Evolutionary conservation across 371 early-diverging fungal genomes (phyloP), one percentile per base, ranked within the genome.

Genomic region (Rhizopus stolonifer): DNA sequence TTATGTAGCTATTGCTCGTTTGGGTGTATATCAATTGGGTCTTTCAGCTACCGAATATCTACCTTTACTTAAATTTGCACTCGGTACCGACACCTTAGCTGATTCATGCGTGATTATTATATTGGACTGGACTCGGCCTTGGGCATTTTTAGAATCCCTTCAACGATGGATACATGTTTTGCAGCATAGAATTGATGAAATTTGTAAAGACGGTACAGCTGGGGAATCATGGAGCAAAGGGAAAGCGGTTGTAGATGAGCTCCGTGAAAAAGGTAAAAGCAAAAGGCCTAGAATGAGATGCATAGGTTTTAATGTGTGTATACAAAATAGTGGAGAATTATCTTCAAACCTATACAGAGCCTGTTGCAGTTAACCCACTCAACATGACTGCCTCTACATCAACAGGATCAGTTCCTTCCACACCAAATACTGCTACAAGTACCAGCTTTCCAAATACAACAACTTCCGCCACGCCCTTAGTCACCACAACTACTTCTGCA

Each of bases 101-200:
- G 83, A 86, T 63, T 72, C 88, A 2, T 72, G 85, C 10, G 88
- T 88, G 1, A 70, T 94, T 10, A 76, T 96, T 39, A 86, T 87
- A 33, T 70, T 97, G 48, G 96, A 95, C 67, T 97, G 97, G 97
- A 80, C 87, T 29, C 80, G 81, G 66, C 97, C 97, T 15, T 94
- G 94, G 93, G 73, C 69, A 33, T 95, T 95, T 67, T 61, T 95
- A 61, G 85, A 88, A 51, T 77, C 85, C 22, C 73, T 95, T 52
- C 83, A 90, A 55, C 75, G 86, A 48, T 95, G 95, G 94, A 69
- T 91, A 42, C 61, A 77, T 40, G 81, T 93, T 18, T 72, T 96
- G 33, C 79, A 86, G 49, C 64, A 65, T n/a, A 77, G 81, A 1
- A 75, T 88, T 18, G 64, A 87, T 26, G 70, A 74, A 32, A 80